phyloP scores from a whole-genome alignment of 2,329 filamentous ascomycete species.

The Fusarium anthophilum region DNA sequence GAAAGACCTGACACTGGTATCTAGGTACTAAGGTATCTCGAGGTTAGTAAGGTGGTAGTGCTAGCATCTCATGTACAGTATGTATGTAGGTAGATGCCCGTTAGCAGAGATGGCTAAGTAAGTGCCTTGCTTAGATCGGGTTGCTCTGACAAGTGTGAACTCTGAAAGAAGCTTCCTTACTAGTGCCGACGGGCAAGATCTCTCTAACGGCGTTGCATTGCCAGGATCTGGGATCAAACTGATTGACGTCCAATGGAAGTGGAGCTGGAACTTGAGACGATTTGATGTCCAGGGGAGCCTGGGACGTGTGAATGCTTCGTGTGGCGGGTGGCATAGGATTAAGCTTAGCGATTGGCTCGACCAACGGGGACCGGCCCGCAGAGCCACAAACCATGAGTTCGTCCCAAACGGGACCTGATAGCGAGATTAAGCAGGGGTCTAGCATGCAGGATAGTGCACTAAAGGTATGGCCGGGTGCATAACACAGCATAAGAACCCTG shows the following conservation, averaged over 20 bases:
- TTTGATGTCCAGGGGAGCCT: background rate
- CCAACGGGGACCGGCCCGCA: conserved; percentile 26
- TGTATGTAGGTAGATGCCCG: background rate
- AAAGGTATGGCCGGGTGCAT: background rate
- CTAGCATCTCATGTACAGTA: background rate
- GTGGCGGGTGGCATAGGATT: background rate
- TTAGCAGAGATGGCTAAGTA: conserved; percentile 1
- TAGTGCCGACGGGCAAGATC: conserved; percentile 20
- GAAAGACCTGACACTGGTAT: background rate
- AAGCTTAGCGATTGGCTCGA: conserved; percentile 15
- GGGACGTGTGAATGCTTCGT: conserved; percentile 3
- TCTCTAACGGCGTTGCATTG: conserved; percentile 31
- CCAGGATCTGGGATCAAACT: conserved; percentile 8
- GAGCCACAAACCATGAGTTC: conserved; percentile 9
- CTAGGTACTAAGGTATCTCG: background rate
- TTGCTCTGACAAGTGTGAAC: conserved; percentile 3
- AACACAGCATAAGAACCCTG: background rate
- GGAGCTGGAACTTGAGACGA: conserved; percentile 1
- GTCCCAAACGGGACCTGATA: conserved; percentile 11
- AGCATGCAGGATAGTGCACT: background rate
- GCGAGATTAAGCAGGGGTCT: conserved; percentile 38
- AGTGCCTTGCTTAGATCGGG: background rate
- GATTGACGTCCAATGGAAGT: background rate
- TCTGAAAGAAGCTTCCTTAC: conserved; percentile 3
- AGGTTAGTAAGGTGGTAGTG: background rate